A percentile compares a stretch with the other conserved stretches of the same genome.
Conservation (phyloP, 2,329 filamentous ascomycete genomes). For the Hyphodiscus sp. region DNA sequence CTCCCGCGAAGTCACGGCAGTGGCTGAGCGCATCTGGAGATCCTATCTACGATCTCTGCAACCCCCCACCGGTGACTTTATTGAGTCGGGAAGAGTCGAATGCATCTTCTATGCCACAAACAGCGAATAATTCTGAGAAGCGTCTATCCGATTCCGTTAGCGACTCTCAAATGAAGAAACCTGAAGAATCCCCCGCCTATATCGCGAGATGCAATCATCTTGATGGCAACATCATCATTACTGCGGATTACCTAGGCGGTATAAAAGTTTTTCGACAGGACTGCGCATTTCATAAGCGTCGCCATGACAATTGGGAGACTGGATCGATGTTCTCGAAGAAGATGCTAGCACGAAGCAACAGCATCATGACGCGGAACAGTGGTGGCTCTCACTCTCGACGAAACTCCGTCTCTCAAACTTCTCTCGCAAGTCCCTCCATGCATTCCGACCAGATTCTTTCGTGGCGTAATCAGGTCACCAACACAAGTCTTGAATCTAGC, state of each 20-base stretch:
- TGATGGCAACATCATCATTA: slow-evolving; percentile 85
- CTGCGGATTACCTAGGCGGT: slow-evolving; percentile 77
- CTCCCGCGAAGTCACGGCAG: slow-evolving; percentile 70
- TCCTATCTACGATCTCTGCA: slow-evolving; percentile 93
- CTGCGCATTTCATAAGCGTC: slow-evolving; percentile 67
- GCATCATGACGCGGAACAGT: slow-evolving; percentile 42
- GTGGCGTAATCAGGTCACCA: slow-evolving; percentile 70
- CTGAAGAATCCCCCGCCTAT: slow-evolving; percentile 70
- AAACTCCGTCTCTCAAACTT: slow-evolving; percentile 35
- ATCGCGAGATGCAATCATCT: slow-evolving; percentile 67
- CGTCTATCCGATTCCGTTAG: slow-evolving; percentile 20
- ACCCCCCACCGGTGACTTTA: slow-evolving; percentile 82
- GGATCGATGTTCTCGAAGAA: slow-evolving; percentile 62
- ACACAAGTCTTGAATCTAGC: slow-evolving; percentile 33
- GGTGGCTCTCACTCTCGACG: slow-evolving; percentile 35
- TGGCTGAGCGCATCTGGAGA: slow-evolving; percentile 73
- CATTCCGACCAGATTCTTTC: slow-evolving; percentile 71
- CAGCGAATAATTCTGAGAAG: slow-evolving; percentile 17
- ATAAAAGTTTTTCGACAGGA: slow-evolving; percentile 97
- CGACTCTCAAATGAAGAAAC: slow-evolving; percentile 35
- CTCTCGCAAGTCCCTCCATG: slow-evolving; percentile 24
- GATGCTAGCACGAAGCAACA: slow-evolving; percentile 27
- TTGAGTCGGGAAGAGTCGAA: slow-evolving; percentile 64
- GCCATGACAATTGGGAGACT: slow-evolving; percentile 71
- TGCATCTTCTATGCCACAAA: slow-evolving; percentile 37